Evolutionary conservation across 257 asterid species (phyloP), one percentile per base, ranked within the genome.

Genomic region (Ilex asprella): DNA sequence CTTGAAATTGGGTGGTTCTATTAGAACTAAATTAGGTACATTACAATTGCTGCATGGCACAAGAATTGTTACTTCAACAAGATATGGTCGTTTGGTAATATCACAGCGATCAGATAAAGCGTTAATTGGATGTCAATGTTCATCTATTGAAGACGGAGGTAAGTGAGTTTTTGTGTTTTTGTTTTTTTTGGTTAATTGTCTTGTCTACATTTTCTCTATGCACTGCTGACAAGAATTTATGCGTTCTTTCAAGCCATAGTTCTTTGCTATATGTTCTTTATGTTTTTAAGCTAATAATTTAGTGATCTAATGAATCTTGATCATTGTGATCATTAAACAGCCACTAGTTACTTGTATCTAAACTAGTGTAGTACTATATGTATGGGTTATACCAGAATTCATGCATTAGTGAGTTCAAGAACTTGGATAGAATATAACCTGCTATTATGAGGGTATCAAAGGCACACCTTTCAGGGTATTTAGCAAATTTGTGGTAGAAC

Each of bases 81-180:
- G 27, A 39, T 76, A 30, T 53, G 73, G 75, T 67, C 88, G 86
- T 16, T 75, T 82, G 75, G 63, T 56, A 65, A 62, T 79, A 60
- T 68, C 77, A 12, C 71, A 39, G 12, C 74, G 66, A 65, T 63
- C 85, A 30, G 74, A 66, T 71, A 80, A 74, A 62, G 58, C 81
- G 5, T 61, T 77, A 16, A n/a, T 58, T 43, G 68, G 68, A 47
- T 78, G 86, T 66, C 74, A 52, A 50, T 68, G 65, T 70, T 76
- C 81, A 10, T 65, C 60, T 69, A 68, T 79, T 53, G 81, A 80
- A 50, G 82, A 64, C 60, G 81, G 69, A 30, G 61, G 86, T 82
- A 74, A 79, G 81, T 83, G 57, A 2, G 35, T 65, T 47, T 69
- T 62, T 30, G 31, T 35, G 41, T 3, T 35, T 3, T 31, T 60